Evolutionary conservation across 2,329 filamentous ascomycete genomes (phyloP).

Genomic region (Phialophora macrospora): DNA sequence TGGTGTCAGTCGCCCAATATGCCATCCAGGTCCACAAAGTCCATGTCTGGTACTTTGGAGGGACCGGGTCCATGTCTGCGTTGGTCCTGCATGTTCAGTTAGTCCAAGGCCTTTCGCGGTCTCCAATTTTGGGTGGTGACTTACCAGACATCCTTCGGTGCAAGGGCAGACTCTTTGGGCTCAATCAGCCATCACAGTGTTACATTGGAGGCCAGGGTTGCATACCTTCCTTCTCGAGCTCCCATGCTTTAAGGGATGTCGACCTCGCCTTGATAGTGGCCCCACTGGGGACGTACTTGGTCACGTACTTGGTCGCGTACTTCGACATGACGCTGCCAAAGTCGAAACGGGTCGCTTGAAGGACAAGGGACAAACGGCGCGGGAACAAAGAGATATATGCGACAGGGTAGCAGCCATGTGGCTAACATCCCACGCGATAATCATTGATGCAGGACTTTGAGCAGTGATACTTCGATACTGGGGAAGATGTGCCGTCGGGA

Average conservation of each 20-base stretch:
- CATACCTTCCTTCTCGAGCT: conserved; percentile 52
- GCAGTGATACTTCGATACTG: conserved; percentile 12
- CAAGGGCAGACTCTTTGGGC: conserved; percentile 49
- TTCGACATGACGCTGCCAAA: conserved; percentile 27
- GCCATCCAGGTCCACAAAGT: conserved; percentile 48
- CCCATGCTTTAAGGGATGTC: conserved; percentile 53
- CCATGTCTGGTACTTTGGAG: conserved; percentile 33
- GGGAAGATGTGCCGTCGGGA: not conserved
- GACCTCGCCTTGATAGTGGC: conserved; percentile 48
- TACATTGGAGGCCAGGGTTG: not conserved
- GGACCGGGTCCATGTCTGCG: conserved; percentile 54
- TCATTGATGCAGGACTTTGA: not conserved
- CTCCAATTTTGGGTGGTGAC: conserved; percentile 31
- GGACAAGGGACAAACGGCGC: not conserved
- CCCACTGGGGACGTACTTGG: conserved; percentile 44
- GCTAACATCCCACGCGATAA: conserved; percentile 8
- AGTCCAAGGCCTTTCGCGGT: not conserved
- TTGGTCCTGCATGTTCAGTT: conserved; percentile 56
- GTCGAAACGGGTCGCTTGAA: not conserved
- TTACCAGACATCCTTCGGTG: conserved; percentile 54
- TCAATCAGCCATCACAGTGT: not conserved
- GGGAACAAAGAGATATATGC: conserved; percentile 14
- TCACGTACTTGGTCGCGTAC: conserved; percentile 41
- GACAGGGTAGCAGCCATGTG: not conserved
- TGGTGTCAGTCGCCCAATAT: conserved; percentile 50